Base-by-base conservation (phyloP, 2,329 filamentous ascomycete species). In the Aspergillus aculeatinus region DNA sequence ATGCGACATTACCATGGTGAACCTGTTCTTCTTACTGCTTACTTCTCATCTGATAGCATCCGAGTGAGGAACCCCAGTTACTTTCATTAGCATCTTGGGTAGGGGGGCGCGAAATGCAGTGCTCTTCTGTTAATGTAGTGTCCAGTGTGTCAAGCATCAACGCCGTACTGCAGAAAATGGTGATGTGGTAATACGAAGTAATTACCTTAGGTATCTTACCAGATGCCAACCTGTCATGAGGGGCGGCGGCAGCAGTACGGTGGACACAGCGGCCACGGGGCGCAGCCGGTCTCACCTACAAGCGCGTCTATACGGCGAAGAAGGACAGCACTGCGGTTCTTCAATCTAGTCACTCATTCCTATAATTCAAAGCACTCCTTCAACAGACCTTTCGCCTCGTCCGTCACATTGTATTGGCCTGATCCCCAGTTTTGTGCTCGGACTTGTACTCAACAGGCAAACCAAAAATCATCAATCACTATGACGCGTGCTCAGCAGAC, bases 401-500 rank as follows among this genome's bases (percentile, higher is more conserved):
- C 33, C 12, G 21, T 27, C 25, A 53, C 51, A 19, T 23, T 47
- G 35, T n/a, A 23, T 33, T 33, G 27, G 16, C n/a, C 4, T 25
- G 12, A 12, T 12, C 42, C 16, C 39, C 9, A n/a, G 6, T 21
- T 51, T 33, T 11, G 27, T 6, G 27, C 16, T 19, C 6, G 16
- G 7, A n/a, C 16, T 9, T 9, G 12, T 48, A 5, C 10, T 14
- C 16, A 21, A 27, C n/a, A 12, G 19, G 16, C 23, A 33, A 21
- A 23, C 14, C 25, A 31, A 25, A 25, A 55, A 57, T 39, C 5
- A 60, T 64, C 79, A 88, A 60, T 64, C 79, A 88, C 67, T 65
- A 98, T 98, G 95, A 96, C 95, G 68, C 92, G 93, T 79, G 95
- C 95, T 23, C 89, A 91, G 77, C 93, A 98, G 79, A 94, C 91